Evolutionary conservation across 2,329 filamentous ascomycete species (phyloP).

Genomic region (Pseudogymnoascus sp.): DNA sequence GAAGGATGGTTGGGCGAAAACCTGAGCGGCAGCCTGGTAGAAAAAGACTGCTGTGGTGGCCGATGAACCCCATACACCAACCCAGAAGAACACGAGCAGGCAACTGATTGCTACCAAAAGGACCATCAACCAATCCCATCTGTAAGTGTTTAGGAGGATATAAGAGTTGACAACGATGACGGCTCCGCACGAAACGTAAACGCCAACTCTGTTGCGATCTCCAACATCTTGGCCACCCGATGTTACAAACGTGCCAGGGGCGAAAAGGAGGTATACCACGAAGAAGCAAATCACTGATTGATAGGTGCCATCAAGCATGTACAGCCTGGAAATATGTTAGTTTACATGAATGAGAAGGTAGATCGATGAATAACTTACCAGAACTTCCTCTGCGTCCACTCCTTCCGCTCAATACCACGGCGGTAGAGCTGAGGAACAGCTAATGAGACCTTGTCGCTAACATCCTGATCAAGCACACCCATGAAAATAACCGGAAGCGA

Average conservation of each 20-base stretch:
- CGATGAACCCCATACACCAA: slow-evolving; percentile 64
- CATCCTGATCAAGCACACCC: slow-evolving; percentile 94
- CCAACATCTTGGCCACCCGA: slow-evolving; percentile 65
- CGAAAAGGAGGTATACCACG: slow-evolving; percentile 77
- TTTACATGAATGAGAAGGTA: slow-evolving; percentile 3
- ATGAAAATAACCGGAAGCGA: slow-evolving; percentile 91
- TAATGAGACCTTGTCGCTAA: slow-evolving; percentile 85
- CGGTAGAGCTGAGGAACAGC: slow-evolving; percentile 94
- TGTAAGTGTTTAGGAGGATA: slow-evolving; percentile 90
- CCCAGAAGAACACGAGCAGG: slow-evolving; percentile 90
- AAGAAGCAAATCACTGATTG: slow-evolving; percentile 92
- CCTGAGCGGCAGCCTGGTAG: slow-evolving; percentile 68
- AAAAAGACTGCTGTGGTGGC: slow-evolving; percentile 49
- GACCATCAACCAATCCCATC: slow-evolving; percentile 95
- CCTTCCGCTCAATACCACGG: slow-evolving; percentile 86
- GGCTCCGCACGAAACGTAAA: slow-evolving; percentile 76
- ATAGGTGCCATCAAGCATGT: slow-evolving; percentile 92
- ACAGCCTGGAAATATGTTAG: slow-evolving; percentile 51
- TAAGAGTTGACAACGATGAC: slow-evolving; percentile 89
- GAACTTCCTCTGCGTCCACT: slow-evolving; percentile 95
- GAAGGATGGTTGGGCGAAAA: slow-evolving; percentile 75
- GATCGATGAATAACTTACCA: slow-evolving; percentile 54
- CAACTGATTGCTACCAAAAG: slow-evolving; percentile 75
- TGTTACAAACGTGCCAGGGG: slow-evolving; percentile 58
- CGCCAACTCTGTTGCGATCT: slow-evolving; percentile 76